phyloP scores from a whole-genome alignment of 1,284 basidiomycete species.

The Cryptococcus sp. region DNA sequence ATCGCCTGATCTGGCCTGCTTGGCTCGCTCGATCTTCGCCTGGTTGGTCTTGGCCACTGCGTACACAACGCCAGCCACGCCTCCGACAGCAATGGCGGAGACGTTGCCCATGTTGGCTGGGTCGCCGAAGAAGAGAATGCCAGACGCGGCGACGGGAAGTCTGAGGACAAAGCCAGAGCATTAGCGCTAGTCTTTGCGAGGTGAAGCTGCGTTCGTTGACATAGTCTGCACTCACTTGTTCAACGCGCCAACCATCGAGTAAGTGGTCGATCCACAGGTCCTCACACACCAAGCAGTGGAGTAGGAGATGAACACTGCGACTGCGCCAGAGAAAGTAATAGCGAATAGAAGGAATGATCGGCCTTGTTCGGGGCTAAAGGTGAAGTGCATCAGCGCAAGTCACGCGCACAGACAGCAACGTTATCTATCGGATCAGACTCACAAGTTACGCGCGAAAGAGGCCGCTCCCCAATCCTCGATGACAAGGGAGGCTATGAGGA shows the following conservation, averaged over 20 bases:
- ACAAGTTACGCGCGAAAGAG: constrained; percentile 86
- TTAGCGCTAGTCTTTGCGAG: neutral
- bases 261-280: constrained; percentile 94
- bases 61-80: constrained; percentile 87
- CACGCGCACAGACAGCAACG: neutral
- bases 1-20: constrained; percentile 21
- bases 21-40: constrained; percentile 42
- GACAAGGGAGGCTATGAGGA: constrained; percentile 78
- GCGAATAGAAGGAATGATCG: constrained; percentile 78
- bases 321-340: constrained; percentile 93
- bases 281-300: constrained; percentile 99
- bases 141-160: constrained; percentile 91
- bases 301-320: constrained; percentile 96
- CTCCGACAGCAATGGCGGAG: constrained; percentile 82
- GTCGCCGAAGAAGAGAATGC: constrained; percentile 95
- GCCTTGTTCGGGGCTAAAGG: constrained; percentile 73
- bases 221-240: constrained; percentile 68
- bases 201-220: neutral
- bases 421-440: constrained; percentile 44
- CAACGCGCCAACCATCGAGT: constrained; percentile 96
- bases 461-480: constrained; percentile 87
- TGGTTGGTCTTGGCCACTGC: constrained; percentile 72
- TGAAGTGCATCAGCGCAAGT: neutral
- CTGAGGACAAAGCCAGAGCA: constrained; percentile 1
- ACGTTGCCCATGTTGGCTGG: constrained; percentile 82